These are phyloP conservation scores for Gastrodia elata DNA, from an alignment of 106 monocot species.

Conservation along the genomic window DNA sequence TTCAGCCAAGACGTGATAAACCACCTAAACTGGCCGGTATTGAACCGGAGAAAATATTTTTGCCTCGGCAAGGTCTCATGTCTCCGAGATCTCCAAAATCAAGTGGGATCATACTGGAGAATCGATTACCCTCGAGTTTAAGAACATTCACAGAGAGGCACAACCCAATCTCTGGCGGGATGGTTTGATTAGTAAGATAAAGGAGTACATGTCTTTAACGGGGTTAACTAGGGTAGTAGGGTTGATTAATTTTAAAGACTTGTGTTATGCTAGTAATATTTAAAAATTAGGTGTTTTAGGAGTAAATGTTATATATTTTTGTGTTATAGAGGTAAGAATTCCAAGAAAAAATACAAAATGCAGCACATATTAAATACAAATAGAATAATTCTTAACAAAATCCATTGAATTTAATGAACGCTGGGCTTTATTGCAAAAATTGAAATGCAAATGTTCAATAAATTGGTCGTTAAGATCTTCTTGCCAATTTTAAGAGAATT, in stretches of 20 bases:
- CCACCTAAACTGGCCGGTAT: conserved; percentile 42
- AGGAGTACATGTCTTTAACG: too few relatives aligned
- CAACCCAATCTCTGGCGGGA: conserved; percentile 57
- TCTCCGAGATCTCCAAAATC: conserved; percentile 31
- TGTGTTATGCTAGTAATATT: too few relatives aligned
- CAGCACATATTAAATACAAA: background rate
- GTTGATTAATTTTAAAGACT: too few relatives aligned
- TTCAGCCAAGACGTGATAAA: conserved; percentile 43
- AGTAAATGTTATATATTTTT: too few relatives aligned
- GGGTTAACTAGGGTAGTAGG: too few relatives aligned
- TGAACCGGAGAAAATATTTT: conserved; percentile 44
- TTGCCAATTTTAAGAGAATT: background rate
- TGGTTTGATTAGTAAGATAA: too few relatives aligned
- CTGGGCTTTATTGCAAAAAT: background rate
- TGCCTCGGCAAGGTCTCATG: conserved; percentile 47
- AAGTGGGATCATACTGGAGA: conserved; percentile 50
- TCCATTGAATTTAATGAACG: background rate
- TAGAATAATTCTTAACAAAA: background rate
- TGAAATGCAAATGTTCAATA: too few relatives aligned
- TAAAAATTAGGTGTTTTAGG: too few relatives aligned
- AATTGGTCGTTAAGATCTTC: too few relatives aligned
- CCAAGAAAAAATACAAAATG: background rate
- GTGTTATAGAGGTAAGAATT: too few relatives aligned
- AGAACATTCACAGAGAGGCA: conserved; percentile 68
- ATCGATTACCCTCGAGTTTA: conserved; percentile 58